Conservation (phyloP, 2,329 filamentous ascomycete species). For the Tolypocladium guangdongense region DNA sequence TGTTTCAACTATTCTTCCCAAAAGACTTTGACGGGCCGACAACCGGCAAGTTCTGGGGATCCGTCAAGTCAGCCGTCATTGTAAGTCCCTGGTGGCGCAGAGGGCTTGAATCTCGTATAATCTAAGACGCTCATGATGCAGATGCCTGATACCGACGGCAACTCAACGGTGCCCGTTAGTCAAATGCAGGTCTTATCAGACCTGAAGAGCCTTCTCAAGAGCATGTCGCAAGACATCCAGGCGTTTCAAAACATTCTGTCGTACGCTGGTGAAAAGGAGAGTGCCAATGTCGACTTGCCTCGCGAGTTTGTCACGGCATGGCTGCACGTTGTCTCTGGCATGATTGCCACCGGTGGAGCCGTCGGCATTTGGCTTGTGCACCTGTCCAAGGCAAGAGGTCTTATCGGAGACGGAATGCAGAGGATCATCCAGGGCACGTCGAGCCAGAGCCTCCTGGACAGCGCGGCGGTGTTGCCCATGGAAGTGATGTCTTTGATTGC, state of each 20-base stretch:
- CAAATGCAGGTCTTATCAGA: neutral
- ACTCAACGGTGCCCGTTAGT: neutral
- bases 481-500: slow-evolving; percentile 31
- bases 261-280: slow-evolving; percentile 15
- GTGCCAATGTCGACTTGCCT: slow-evolving; percentile 20
- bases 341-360: slow-evolving; percentile 17
- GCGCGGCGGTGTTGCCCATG: slow-evolving; percentile 27
- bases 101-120: neutral
- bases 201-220: slow-evolving; percentile 7
- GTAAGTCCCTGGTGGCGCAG: slow-evolving; percentile 10
- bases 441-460: slow-evolving; percentile 20
- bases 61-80: slow-evolving; percentile 17
- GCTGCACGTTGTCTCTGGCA: slow-evolving; percentile 28
- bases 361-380: slow-evolving; percentile 16
- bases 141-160: slow-evolving; percentile 6
- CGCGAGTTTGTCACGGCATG: slow-evolving; percentile 27
- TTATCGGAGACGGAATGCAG: slow-evolving; percentile 24
- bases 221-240: slow-evolving; percentile 13
- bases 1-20: slow-evolving; percentile 33
- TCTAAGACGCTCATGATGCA: neutral
- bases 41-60: slow-evolving; percentile 32
- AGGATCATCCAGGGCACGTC: slow-evolving; percentile 24
- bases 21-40: slow-evolving; percentile 23
- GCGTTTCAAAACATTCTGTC: slow-evolving; percentile 18
- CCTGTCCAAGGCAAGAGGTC: slow-evolving; percentile 15